Conservation (phyloP, 306 rosid species). For the Corylus heterophylla region DNA sequence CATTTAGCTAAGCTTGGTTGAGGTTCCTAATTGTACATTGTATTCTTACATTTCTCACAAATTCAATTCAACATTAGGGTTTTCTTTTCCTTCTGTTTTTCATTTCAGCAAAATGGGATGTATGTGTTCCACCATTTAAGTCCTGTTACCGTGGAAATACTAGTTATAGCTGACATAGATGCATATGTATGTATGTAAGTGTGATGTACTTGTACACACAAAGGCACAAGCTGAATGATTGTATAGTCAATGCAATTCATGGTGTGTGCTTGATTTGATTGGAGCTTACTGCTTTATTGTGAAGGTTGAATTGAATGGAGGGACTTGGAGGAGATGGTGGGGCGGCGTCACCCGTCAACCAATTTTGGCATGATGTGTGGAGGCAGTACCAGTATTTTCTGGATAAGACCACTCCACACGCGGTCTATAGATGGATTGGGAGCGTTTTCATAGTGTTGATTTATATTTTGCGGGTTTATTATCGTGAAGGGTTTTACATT, state of each 20-base stretch:
- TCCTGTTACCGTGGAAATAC: not conserved
- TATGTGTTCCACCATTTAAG: not conserved
- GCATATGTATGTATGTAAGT: not conserved
- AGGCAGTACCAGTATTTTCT: constrained; percentile 72
- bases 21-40: not conserved
- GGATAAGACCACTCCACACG: constrained; percentile 73
- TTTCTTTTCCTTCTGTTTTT: too few species aligned
- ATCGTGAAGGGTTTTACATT: constrained; percentile 77
- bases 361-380: constrained; percentile 55
- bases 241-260: not conserved
- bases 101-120: not conserved
- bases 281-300: constrained; percentile 34
- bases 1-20: not conserved
- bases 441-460: constrained; percentile 40
- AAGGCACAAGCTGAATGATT: not conserved
- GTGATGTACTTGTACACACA: not conserved
- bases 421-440: constrained; percentile 73
- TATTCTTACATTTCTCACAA: not conserved
- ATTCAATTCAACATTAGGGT: not conserved
- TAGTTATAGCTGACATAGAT: not conserved
- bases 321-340: constrained; percentile 70
- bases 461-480: constrained; percentile 68
- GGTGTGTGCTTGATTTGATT: constrained; percentile 20
- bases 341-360: constrained; percentile 58
- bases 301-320: constrained; percentile 65